Evolutionary conservation across 495 filamentous ascomycete genomes (phyloP), one percentile per base, ranked within the genome.

Genomic region (Daldinia childiae): DNA sequence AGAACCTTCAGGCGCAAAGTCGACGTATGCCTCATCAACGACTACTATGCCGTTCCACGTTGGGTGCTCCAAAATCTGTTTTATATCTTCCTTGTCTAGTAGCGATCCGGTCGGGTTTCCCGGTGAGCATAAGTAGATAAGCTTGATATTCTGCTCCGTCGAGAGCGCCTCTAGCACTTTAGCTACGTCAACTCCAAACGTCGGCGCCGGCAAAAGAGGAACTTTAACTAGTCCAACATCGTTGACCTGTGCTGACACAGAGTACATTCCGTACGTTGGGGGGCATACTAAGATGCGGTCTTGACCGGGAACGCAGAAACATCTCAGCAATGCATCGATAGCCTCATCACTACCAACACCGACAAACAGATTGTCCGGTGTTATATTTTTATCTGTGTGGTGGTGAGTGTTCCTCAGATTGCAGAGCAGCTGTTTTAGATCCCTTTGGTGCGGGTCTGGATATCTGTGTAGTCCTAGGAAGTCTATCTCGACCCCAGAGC

Each of bases 221-320:
- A 98, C 90, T 76, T 91, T 92, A 74, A 97, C 91, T 7, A 98
- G 85, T 15, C 86, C 86, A 26, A 99, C 81, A 74, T 98, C 96
- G 81, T 99, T 99, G 65, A 97, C 90, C 73, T 94, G 90, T 0
- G 96, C 95, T 54, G 92, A 95, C 17, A 98, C 95, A 24, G 88
- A 85, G 82, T 99, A 98, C 95, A 99, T 99, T 74, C 95, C 95
- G 81, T 99, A 99, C 0, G 95, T 99, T 0, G 96, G 95, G 21
- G 95, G 95, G 76, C 94, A 98, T 27, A 92, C 93, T 12, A 99
- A 87, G 78, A 98, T 94, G 71, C 91, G 92, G 80, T 98, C 96
- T 58, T 83, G 84, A 24, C 93, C 92, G 1, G 95, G 95, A 2
- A 86, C 81, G 80, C 95, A 98, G 85, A 99, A 99, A 80, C 90